Evolutionary conservation across 2,329 filamentous ascomycete species (phyloP).

Genomic region (Coniella vitis): DNA sequence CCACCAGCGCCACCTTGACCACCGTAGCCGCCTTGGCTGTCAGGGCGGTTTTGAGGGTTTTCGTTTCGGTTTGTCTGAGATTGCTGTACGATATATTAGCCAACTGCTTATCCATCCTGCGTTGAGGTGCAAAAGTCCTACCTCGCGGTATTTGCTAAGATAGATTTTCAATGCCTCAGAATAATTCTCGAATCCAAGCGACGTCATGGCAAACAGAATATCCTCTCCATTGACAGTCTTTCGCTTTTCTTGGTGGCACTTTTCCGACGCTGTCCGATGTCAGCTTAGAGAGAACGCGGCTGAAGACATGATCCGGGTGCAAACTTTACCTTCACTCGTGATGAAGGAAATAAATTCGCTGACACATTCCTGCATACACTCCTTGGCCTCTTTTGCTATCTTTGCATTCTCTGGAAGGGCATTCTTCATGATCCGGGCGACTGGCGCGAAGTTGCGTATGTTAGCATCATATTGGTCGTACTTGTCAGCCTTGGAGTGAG

Average conservation of each 20-base stretch:
- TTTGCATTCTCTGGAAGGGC: conserved; percentile 97
- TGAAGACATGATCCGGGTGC: neutral
- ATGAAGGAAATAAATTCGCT: conserved; percentile 99
- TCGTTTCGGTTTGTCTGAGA: conserved; percentile 71
- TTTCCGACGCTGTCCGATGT: conserved; percentile 73
- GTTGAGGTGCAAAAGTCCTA: conserved; percentile 42
- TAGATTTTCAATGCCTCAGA: conserved; percentile 98
- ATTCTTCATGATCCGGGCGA: conserved; percentile 98
- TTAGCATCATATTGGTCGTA: conserved; percentile 72
- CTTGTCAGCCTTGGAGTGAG: conserved; percentile 34
- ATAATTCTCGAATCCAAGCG: conserved; percentile 97
- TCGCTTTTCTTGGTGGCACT: conserved; percentile 98
- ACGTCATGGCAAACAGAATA: conserved; percentile 98
- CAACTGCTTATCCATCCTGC: neutral
- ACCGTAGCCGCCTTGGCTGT: conserved; percentile 45
- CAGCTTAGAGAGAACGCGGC: conserved; percentile 14
- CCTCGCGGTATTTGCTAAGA: conserved; percentile 88
- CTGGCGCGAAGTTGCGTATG: conserved; percentile 90
- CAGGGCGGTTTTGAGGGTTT: conserved; percentile 41
- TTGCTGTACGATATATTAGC: conserved; percentile 41
- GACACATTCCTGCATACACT: conserved; percentile 99
- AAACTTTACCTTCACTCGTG: conserved; percentile 79
- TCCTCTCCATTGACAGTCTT: conserved; percentile 99
- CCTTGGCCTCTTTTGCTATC: conserved; percentile 97
- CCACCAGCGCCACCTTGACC: conserved; percentile 33